A percentile compares a stretch with the other conserved stretches of the same genome.
phyloP scores from a whole-genome alignment of 139 green algal genomes.

The Edaphochlamys debaryana region DNA sequence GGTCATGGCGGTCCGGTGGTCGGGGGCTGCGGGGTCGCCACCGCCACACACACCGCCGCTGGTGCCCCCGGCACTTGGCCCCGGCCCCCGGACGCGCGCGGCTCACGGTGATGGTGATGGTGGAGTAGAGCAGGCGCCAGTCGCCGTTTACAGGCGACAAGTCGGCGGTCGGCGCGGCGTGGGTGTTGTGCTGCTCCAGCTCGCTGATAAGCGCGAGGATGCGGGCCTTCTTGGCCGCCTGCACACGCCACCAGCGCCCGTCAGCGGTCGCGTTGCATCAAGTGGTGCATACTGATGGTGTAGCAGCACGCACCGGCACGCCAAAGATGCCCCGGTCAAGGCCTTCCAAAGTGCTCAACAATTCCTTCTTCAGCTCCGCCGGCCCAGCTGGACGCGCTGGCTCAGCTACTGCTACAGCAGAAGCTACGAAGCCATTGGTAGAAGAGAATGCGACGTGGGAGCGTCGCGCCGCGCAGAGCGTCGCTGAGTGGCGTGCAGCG shows the following conservation, averaged over 20 bases:
- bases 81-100: too few relatives aligned
- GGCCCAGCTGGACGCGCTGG: background rate
- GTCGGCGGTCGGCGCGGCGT: constrained; percentile 49
- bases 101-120: constrained; percentile 83
- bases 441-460: background rate
- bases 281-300: too few relatives aligned
- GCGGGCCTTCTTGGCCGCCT: constrained; percentile 58
- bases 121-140: constrained; percentile 85
- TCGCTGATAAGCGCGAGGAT: constrained; percentile 58
- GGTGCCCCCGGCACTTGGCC: too few relatives aligned
- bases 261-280: too few relatives aligned
- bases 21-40: too few relatives aligned
- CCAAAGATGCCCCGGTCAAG: constrained; percentile 72
- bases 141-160: constrained; percentile 62
- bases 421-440: constrained; percentile 11
- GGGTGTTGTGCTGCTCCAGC: constrained; percentile 65
- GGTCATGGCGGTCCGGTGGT: too few relatives aligned
- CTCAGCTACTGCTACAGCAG: background rate
- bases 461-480: background rate
- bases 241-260: too few relatives aligned
- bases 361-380: constrained; percentile 44
- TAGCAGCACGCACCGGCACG: constrained; percentile 42
- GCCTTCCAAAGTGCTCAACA: constrained; percentile 47
- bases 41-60: too few relatives aligned
- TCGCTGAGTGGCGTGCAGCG: too few relatives aligned